Evolutionary conservation across 148 eudicot species (phyloP).

Genomic region (Pouteria glomerata): DNA sequence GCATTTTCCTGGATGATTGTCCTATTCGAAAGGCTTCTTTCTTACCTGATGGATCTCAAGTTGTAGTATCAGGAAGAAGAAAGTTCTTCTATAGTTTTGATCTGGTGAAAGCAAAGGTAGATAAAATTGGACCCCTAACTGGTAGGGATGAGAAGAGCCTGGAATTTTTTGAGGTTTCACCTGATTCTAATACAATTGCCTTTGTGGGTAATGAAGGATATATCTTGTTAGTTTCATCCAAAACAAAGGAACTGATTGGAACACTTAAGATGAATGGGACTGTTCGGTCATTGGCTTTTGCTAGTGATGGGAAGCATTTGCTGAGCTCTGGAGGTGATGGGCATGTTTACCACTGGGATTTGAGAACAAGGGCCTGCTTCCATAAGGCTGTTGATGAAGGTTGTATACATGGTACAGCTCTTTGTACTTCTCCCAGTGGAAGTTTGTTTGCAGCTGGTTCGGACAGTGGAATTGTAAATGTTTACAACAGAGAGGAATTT

Average conservation of each 20-base stretch:
- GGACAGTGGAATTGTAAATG: slow-evolving; percentile 71
- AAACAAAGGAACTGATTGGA: slow-evolving; percentile 79
- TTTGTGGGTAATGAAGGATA: slow-evolving; percentile 91
- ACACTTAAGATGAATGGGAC: slow-evolving; percentile 94
- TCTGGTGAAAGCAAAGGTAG: slow-evolving; percentile 62
- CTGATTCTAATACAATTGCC: slow-evolving; percentile 87
- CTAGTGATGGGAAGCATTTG: slow-evolving; percentile 59
- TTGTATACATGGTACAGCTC: slow-evolving; percentile 57
- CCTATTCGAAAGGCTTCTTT: slow-evolving; percentile 72
- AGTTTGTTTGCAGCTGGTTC: slow-evolving; percentile 86
- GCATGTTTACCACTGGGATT: slow-evolving; percentile 80
- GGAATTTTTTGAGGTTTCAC: slow-evolving; percentile 80
- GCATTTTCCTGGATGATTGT: slow-evolving; percentile 77
- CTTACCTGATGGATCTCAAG: slow-evolving; percentile 89
- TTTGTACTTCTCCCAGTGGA: slow-evolving; percentile 66
- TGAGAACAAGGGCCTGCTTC: slow-evolving; percentile 75
- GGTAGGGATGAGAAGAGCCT: slow-evolving; percentile 95
- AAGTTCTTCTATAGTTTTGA: slow-evolving; percentile 85
- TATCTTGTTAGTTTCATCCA: slow-evolving; percentile 73
- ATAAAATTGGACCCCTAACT: slow-evolving; percentile 67
- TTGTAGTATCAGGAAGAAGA: slow-evolving; percentile 68
- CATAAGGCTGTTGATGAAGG: slow-evolving; percentile 90
- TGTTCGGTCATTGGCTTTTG: slow-evolving; percentile 70
- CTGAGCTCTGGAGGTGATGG: slow-evolving; percentile 94
- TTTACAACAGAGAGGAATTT: slow-evolving; percentile 74